Conservation (phyloP, 2,329 filamentous ascomycete species). For the Westerdykella ornata region DNA sequence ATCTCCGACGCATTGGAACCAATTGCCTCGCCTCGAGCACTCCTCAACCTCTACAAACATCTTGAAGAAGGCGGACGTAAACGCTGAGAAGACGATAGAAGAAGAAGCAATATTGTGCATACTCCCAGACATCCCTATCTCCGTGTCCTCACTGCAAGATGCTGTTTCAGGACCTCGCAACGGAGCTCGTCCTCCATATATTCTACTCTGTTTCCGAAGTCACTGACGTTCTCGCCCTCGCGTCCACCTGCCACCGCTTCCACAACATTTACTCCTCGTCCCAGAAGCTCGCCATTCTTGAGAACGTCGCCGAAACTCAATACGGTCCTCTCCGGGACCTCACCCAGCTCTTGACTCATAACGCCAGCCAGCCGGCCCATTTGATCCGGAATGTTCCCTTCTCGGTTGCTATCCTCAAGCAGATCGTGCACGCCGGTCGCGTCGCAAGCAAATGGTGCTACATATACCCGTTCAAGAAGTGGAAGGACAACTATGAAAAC, state of each 20-base stretch:
- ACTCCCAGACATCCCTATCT: neutral
- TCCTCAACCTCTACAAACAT: constrained; percentile 6
- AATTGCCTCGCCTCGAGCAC: constrained; percentile 20
- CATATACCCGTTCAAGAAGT: constrained; percentile 59
- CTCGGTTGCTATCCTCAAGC: constrained; percentile 50
- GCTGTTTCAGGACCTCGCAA: constrained; percentile 50
- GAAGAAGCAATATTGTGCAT: neutral
- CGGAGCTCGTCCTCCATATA: constrained; percentile 53
- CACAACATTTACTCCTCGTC: constrained; percentile 48
- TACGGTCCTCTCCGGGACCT: constrained; percentile 54
- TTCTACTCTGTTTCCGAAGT: constrained; percentile 49
- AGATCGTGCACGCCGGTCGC: constrained; percentile 49
- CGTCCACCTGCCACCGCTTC: constrained; percentile 51
- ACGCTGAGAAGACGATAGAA: constrained; percentile 3
- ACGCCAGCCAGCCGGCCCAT: constrained; percentile 53
- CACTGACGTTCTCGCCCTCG: constrained; percentile 49
- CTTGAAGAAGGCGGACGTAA: constrained; percentile 1
- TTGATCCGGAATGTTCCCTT: constrained; percentile 47
- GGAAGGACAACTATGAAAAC: constrained; percentile 52
- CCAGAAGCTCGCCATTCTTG: constrained; percentile 50
- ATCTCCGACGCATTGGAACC: constrained; percentile 6
- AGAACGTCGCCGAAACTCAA: constrained; percentile 48
- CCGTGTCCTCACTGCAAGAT: constrained; percentile 35
- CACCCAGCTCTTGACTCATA: constrained; percentile 55
- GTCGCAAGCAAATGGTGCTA: constrained; percentile 53